Evolutionary conservation across 306 rosid species (phyloP).

Genomic region (Cicer judaicum): DNA sequence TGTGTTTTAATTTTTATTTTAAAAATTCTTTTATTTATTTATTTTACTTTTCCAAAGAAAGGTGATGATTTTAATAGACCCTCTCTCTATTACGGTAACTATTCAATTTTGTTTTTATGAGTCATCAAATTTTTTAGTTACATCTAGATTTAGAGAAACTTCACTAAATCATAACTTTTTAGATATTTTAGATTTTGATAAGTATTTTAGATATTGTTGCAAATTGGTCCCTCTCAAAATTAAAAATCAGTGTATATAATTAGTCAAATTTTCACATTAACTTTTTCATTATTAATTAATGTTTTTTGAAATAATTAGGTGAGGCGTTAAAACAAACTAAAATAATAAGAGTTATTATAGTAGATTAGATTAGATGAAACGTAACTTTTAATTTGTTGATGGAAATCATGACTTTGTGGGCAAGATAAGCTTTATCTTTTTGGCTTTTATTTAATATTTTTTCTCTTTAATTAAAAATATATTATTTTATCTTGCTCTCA

Average conservation of each 20-base stretch:
- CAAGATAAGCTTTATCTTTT: conserved; percentile 35
- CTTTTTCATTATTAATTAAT: not conserved
- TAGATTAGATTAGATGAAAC: conserved; percentile 45
- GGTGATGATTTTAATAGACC: too few relatives aligned
- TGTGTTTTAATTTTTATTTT: too few relatives aligned
- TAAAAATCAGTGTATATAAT: not conserved
- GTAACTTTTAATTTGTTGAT: conserved; percentile 51
- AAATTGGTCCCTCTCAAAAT: conserved; percentile 26
- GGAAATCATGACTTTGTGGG: conserved; percentile 40
- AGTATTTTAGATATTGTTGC: conserved; percentile 11
- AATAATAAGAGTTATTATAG: conserved; percentile 14
- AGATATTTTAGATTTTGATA: not conserved
- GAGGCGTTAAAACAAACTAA: not conserved
- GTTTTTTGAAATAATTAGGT: conserved; percentile 16
- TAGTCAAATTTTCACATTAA: conserved; percentile 25
- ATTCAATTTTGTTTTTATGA: too few relatives aligned
- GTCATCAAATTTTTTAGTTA: too few relatives aligned
- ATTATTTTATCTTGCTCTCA: conserved; percentile 28
- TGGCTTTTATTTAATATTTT: not conserved
- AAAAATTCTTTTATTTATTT: too few relatives aligned
- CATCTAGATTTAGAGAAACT: not conserved
- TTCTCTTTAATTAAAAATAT: not conserved
- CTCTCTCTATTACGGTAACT: too few relatives aligned
- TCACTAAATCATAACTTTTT: too few relatives aligned
- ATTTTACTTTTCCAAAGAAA: too few relatives aligned